Base-by-base conservation (phyloP, 2,329 filamentous ascomycete genomes). In the Colletotrichum liaoningense region DNA sequence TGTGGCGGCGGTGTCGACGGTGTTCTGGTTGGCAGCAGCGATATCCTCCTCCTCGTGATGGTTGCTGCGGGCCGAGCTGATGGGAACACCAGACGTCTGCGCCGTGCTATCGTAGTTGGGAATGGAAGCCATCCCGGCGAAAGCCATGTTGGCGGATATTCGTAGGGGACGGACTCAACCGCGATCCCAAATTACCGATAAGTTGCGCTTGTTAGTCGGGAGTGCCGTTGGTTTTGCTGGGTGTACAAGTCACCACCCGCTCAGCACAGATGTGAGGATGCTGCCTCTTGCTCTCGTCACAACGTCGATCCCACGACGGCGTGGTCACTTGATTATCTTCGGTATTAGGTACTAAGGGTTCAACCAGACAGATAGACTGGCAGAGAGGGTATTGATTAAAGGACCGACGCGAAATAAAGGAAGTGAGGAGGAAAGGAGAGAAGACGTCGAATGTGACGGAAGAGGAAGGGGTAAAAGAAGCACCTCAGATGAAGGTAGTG, bases 91-190 rank as follows among this genome's bases (percentile, higher is more conserved):
- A 19, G 80, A 80, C 14, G 77, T 80, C 74, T 86, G 84, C 12
- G 85, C 84, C 30, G 87, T 87, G 76, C 81, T 82, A 78, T 89
- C 88, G 78, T 88, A 86, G 77, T 85, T 83, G 71, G 86, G 86
- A 75, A 83, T 81, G 77, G 81, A 80, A 35, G 79, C 77, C 69
- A 78, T 62, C n/a, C 82, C 84, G 63, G 81, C 78, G 68, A 86
- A 83, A 63, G 85, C 84, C 85, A 87, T 86, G 22, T 19, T 33
- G 14, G 60, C 26, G 24, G 24, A 7, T 42, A 19, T n/a, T 42
- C 2, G 55, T 54, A 49, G 28, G 62, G 24, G n/a, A 19, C 60
- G 28, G 55, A 24, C 12, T 55, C 19, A n/a, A n/a, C 67, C 54
- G 62, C 38, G 58, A n/a, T 59, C 42, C 67, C 49, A 42, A 38